A percentile compares a stretch with the other conserved stretches of the same genome.
These are phyloP conservation scores for apple (Malus domestica) DNA, from an alignment of 306 rosid genomes.

Conservation along the genomic window DNA sequence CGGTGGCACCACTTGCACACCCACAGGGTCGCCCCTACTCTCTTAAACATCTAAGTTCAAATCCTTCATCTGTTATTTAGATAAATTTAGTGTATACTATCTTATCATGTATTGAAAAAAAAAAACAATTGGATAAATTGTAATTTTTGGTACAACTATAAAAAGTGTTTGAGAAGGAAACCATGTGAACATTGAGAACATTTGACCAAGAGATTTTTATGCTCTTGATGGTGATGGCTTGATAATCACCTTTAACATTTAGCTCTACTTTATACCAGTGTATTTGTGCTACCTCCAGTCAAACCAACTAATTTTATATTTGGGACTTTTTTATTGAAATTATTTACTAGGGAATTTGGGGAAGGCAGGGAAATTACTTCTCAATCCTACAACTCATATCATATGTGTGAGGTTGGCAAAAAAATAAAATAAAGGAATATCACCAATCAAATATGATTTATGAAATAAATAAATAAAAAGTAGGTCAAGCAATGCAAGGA, in stretches of 20 bases:
- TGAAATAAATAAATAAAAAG: background rate
- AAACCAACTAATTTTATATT: background rate
- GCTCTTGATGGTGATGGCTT: background rate
- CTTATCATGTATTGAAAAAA: too few relatives aligned
- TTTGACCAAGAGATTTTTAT: background rate
- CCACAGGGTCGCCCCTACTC: too few relatives aligned
- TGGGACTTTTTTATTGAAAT: too few relatives aligned
- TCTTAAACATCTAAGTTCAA: too few relatives aligned
- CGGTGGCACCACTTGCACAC: too few relatives aligned
- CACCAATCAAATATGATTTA: background rate
- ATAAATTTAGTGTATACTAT: too few relatives aligned
- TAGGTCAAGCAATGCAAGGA: background rate
- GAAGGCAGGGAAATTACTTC: background rate
- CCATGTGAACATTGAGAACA: background rate
- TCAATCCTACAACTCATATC: background rate
- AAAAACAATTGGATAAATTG: too few relatives aligned
- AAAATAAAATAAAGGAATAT: background rate
- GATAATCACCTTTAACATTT: background rate
- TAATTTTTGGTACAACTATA: background rate
- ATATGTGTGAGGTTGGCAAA: background rate
- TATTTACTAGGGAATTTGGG: background rate
- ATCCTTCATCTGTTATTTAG: too few relatives aligned
- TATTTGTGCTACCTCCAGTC: background rate
- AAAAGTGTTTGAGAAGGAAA: background rate
- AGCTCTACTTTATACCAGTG: background rate